Conservation (phyloP, 2,329 filamentous ascomycete genomes). For the Pyrenophora graminea region DNA sequence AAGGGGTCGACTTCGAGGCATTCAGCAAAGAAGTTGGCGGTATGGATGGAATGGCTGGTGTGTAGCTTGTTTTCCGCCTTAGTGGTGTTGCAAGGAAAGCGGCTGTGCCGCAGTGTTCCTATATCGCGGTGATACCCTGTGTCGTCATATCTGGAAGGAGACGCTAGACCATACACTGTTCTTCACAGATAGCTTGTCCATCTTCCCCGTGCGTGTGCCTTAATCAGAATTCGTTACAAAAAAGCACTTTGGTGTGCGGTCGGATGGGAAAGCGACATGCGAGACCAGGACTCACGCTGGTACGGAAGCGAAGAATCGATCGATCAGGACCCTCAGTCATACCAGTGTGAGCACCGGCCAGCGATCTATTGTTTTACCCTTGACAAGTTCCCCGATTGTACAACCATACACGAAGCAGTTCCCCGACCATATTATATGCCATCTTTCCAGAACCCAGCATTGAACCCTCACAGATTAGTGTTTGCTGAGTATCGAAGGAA, state of each 20-base stretch:
- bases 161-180: too few relatives aligned
- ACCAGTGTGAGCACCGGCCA: neutral
- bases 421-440: neutral
- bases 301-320: too few relatives aligned
- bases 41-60: constrained; percentile 51
- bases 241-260: too few relatives aligned
- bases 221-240: too few relatives aligned
- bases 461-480: neutral
- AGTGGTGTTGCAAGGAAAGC: too few relatives aligned
- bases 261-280: too few relatives aligned
- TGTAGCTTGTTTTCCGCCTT: neutral
- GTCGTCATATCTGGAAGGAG: neutral
- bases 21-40: constrained; percentile 74
- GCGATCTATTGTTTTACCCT: neutral
- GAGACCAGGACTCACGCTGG: too few relatives aligned
- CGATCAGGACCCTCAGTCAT: neutral
- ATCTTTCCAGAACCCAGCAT: neutral
- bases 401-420: neutral
- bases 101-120: neutral
- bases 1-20: constrained; percentile 80
- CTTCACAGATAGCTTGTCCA: too few relatives aligned
- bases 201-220: too few relatives aligned
- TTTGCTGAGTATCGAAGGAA: neutral
- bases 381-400: neutral
- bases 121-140: constrained; percentile 2